Percentiles rank a stretch among this genome's conserved stretches.
These are phyloP conservation scores for Aquilaria sinensis DNA, from an alignment of 345 rosid genomes.

Conservation along the genomic window DNA sequence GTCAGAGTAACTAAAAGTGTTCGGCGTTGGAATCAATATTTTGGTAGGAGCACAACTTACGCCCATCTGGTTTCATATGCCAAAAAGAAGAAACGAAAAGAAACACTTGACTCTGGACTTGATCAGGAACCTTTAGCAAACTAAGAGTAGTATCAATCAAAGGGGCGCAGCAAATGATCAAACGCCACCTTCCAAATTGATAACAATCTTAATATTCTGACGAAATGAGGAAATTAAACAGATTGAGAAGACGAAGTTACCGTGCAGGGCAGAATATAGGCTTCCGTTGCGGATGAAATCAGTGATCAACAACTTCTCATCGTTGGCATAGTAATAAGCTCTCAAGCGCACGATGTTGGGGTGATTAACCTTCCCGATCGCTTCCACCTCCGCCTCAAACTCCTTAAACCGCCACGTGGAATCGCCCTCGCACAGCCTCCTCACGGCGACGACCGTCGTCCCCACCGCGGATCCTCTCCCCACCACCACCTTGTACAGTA, in stretches of 20 bases:
- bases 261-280: slow-evolving; percentile 72
- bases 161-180: too few species aligned
- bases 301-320: slow-evolving; percentile 78
- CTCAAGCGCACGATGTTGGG: slow-evolving; percentile 72
- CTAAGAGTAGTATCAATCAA: too few species aligned
- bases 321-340: slow-evolving; percentile 80
- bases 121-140: too few species aligned
- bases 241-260: slow-evolving; percentile 26
- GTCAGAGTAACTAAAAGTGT: too few species aligned
- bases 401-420: slow-evolving; percentile 66
- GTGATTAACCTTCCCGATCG: slow-evolving; percentile 63
- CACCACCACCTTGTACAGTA: slow-evolving; percentile 73
- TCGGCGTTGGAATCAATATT: too few species aligned
- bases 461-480: slow-evolving; percentile 49
- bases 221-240: not conserved
- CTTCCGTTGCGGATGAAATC: slow-evolving; percentile 81
- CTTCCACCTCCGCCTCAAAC: slow-evolving; percentile 80
- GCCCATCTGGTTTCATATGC: too few species aligned
- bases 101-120: too few species aligned
- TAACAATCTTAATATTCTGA: too few species aligned
- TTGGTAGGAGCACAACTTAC: too few species aligned
- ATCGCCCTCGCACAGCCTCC: slow-evolving; percentile 79
- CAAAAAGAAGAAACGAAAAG: too few species aligned
- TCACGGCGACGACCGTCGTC: slow-evolving; percentile 64
- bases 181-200: too few species aligned